Evolutionary conservation across 768 basidiomycete genomes (phyloP).

Genomic region (Antrodiella citrinella): DNA sequence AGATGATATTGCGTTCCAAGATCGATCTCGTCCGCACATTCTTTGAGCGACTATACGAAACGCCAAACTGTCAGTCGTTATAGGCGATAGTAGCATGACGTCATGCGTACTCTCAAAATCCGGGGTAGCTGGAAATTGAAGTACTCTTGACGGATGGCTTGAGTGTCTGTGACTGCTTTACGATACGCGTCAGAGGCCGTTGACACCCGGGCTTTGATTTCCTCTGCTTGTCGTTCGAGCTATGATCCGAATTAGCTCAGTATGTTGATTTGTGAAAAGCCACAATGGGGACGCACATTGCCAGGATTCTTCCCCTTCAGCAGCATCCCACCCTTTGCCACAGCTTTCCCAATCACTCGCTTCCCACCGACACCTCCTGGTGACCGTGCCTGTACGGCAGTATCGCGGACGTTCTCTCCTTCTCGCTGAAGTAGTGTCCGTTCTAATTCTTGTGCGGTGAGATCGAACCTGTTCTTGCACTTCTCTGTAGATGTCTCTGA

Average conservation of each 20-base stretch:
- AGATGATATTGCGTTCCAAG: conserved; percentile 97
- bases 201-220: conserved; percentile 81
- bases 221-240: conserved; percentile 93
- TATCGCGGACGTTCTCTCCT: conserved; percentile 86
- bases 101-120: conserved; percentile 69
- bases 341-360: conserved; percentile 82
- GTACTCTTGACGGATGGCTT: conserved; percentile 90
- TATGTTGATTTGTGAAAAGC: too few relatives aligned
- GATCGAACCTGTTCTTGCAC: conserved; percentile 77
- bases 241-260: too few relatives aligned
- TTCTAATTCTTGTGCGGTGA: conserved; percentile 90
- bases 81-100: not conserved
- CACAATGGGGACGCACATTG: conserved; percentile 41
- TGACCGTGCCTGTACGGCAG: conserved; percentile 54
- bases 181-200: conserved; percentile 81
- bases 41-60: conserved; percentile 56
- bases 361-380: conserved; percentile 53
- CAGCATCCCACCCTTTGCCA: conserved; percentile 82
- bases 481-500: conserved; percentile 84
- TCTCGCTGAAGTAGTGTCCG: conserved; percentile 90
- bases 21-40: conserved; percentile 93
- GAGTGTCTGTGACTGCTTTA: conserved; percentile 85
- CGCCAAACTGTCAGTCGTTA: not conserved
- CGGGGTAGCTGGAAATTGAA: conserved; percentile 96
- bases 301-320: conserved; percentile 91